phyloP scores from a whole-genome alignment of 257 asterid species.

The Voacanga thouarsii region DNA sequence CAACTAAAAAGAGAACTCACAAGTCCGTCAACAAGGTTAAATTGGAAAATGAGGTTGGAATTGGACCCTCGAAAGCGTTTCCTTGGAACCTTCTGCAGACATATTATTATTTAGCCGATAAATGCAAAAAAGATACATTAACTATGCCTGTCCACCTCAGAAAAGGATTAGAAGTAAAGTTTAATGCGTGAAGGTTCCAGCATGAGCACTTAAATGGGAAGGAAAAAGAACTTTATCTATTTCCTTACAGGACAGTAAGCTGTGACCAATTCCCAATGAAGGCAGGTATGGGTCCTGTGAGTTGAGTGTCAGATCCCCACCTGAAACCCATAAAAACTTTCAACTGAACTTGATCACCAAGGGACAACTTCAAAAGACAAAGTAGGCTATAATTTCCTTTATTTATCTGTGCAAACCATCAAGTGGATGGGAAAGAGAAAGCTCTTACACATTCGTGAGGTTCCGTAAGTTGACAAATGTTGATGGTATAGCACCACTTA shows the following conservation, averaged over 20 bases:
- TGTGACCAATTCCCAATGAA: slow-evolving; percentile 67
- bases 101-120: slow-evolving; percentile 3
- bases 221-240: not conserved
- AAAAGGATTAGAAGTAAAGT: not conserved
- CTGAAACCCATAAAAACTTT: slow-evolving; percentile 38
- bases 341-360: slow-evolving; percentile 7
- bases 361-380: slow-evolving; percentile 6
- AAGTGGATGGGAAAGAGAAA: slow-evolving; percentile 3
- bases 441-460: slow-evolving; percentile 41
- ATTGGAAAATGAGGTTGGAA: slow-evolving; percentile 64
- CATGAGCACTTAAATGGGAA: not conserved
- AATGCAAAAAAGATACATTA: not conserved
- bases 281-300: slow-evolving; percentile 68
- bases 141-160: not conserved
- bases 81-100: slow-evolving; percentile 71
- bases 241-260: slow-evolving; percentile 54
- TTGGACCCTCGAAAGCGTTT: slow-evolving; percentile 70
- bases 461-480: slow-evolving; percentile 42
- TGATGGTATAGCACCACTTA: slow-evolving; percentile 53
- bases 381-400: not conserved
- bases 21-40: slow-evolving; percentile 55
- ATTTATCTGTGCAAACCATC: not conserved
- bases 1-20: slow-evolving; percentile 36
- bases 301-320: slow-evolving; percentile 58
- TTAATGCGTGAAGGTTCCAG: not conserved